Evolutionary conservation across 2,329 filamentous ascomycete species (phyloP).

Genomic region (Phaeosphaeriaceae sp.): DNA sequence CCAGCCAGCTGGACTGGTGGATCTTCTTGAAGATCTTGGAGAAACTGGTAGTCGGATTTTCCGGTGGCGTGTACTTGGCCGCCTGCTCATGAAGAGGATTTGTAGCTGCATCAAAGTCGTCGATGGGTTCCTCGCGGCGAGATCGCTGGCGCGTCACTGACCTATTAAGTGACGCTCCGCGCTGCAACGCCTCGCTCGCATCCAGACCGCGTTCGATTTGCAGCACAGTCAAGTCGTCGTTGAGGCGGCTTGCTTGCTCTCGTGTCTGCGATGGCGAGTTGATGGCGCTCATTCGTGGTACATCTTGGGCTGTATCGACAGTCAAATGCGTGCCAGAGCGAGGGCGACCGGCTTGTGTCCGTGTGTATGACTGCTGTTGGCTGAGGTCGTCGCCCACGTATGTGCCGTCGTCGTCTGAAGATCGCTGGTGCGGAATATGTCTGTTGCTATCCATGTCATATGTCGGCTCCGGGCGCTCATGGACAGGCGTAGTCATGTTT

Average conservation of each 20-base stretch:
- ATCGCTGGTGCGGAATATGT: constrained; percentile 35
- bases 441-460: constrained; percentile 44
- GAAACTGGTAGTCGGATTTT: constrained; percentile 67
- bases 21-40: constrained; percentile 71
- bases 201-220: constrained; percentile 70
- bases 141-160: constrained; percentile 63
- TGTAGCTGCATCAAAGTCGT: constrained; percentile 73
- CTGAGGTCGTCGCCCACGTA: constrained; percentile 46
- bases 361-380: constrained; percentile 34
- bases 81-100: constrained; percentile 74
- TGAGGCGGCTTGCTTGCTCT: constrained; percentile 67
- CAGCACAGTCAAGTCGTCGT: constrained; percentile 72
- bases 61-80: constrained; percentile 69
- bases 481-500: constrained; percentile 46
- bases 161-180: constrained; percentile 44
- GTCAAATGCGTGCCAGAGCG: constrained; percentile 56
- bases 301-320: constrained; percentile 55
- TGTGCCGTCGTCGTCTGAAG: constrained; percentile 50
- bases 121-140: constrained; percentile 63
- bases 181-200: constrained; percentile 48
- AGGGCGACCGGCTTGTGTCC: constrained; percentile 19
- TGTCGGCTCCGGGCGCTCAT: constrained; percentile 46
- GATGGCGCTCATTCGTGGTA: constrained; percentile 34
- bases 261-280: constrained; percentile 64
- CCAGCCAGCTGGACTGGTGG: constrained; percentile 70